Conservation (phyloP, 2,329 filamentous ascomycete genomes). For the Aulographum hederae region DNA sequence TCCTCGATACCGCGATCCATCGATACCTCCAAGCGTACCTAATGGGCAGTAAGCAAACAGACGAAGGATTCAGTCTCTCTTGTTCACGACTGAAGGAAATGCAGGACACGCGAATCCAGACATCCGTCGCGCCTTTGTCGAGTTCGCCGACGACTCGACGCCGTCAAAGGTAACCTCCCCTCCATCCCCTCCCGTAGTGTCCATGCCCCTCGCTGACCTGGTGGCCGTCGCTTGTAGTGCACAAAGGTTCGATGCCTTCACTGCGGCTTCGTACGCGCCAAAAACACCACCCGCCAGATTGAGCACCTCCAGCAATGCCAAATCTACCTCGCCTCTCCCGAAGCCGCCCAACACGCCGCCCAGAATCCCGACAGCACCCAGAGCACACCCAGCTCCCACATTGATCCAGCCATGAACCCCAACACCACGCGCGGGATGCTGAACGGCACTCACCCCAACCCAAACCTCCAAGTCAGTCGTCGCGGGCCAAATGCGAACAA, state of each 20-base stretch:
- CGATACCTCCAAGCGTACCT: too few species aligned
- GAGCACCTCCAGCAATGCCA: conserved; percentile 29
- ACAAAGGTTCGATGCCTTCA: conserved; percentile 29
- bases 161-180: conserved; percentile 7
- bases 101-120: conserved; percentile 21
- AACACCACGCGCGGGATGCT: conserved; percentile 16
- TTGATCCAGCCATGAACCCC: conserved; percentile 5
- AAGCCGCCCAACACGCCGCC: conserved; percentile 19
- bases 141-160: conserved; percentile 5
- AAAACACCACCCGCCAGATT: conserved; percentile 32
- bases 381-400: conserved; percentile 4
- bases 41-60: too few species aligned
- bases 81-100: too few species aligned
- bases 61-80: too few species aligned
- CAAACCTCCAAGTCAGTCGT: conserved; percentile 26
- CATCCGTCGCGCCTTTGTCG: conserved; percentile 17
- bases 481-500: conserved; percentile 22
- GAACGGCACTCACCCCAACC: conserved; percentile 28
- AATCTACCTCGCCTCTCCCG: conserved; percentile 23
- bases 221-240: conserved; percentile 14
- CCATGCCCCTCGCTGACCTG: background rate
- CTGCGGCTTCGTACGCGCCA: conserved; percentile 30
- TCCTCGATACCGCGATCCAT: too few species aligned
- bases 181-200: conserved; percentile 1
- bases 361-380: conserved; percentile 7